Evolutionary conservation across 2,329 filamentous ascomycete species (phyloP).

Genomic region (Scortechinia acanthostroma): DNA sequence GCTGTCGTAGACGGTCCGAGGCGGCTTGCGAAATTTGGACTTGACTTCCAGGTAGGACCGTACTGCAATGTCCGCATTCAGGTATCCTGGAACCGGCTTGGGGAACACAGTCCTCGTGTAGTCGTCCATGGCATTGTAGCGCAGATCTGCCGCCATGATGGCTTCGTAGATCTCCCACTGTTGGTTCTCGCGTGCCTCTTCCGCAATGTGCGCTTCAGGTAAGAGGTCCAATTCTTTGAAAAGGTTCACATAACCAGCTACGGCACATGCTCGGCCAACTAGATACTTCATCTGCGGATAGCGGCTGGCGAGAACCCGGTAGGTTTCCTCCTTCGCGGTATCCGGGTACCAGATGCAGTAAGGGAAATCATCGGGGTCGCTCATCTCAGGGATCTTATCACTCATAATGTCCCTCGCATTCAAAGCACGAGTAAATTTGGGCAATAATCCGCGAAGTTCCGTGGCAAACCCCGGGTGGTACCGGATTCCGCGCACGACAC

Average conservation of each 20-base stretch:
- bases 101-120: slow-evolving; percentile 12
- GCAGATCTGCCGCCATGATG: slow-evolving; percentile 17
- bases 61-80: background rate
- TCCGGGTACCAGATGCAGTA: slow-evolving; percentile 29
- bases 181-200: slow-evolving; percentile 20
- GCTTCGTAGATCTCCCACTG: slow-evolving; percentile 14
- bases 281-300: slow-evolving; percentile 24
- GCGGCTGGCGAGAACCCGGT: slow-evolving; percentile 15
- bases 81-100: background rate
- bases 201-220: slow-evolving; percentile 23
- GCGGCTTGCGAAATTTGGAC: background rate
- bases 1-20: too few species aligned
- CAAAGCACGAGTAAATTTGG: slow-evolving; percentile 9
- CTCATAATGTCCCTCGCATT: slow-evolving; percentile 19
- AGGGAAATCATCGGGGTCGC: slow-evolving; percentile 12
- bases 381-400: slow-evolving; percentile 14
- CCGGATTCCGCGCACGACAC: background rate
- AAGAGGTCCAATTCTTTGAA: slow-evolving; percentile 24
- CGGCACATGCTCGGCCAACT: slow-evolving; percentile 24
- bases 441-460: background rate
- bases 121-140: slow-evolving; percentile 25
- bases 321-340: slow-evolving; percentile 20
- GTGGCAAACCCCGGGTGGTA: background rate
- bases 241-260: slow-evolving; percentile 21
- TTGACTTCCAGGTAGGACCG: background rate